Base-by-base conservation (phyloP, 2,329 filamentous ascomycete genomes). In the Pseudocercospora vitis region DNA sequence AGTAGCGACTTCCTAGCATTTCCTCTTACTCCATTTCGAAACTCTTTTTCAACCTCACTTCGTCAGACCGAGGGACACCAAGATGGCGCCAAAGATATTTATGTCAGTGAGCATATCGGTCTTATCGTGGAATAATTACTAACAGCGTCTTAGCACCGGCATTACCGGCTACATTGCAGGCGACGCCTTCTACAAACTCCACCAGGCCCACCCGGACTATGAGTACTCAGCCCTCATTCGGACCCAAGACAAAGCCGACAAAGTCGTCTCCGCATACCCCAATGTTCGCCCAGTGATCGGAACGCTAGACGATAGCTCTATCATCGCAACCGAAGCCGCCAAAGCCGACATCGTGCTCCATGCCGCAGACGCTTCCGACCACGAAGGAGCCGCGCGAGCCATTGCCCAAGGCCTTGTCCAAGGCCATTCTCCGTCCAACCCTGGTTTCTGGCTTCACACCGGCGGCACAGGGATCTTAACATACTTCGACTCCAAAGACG, bases 401-500 rank as follows among this genome's bases (percentile, higher is more conserved):
- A 77, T 84, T 32, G 71, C 81, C 1, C 61, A 69, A 0, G 81
- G 80, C 0, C 77, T 85, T 23, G 71, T 73, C 0, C 63, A 67
- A 62, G 67, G 67, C 14, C 80, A 81, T 52, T 71, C 71, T 2
- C 67, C 67, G 63, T 59, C 62, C n/a, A 58, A 58, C 2, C 66
- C 67, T 18, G 67, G 65, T 9, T 72, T 60, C 61, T 70, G 63
- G 59, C 72, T 85, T 8, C 82, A 85, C 60, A 78, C 77, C 0
- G 78, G 78, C 2, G 82, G 82, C 1, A 81, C 81, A 0, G 81
- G 80, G 1, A 79, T 83, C 16, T 69, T 85, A n/a, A 74, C 71
- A 7, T 79, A 73, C 65, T 72, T 74, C 18, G 81, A 84, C 57
- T 68, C 71, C 18, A 71, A 76, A 23, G 67, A 69, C 1, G 70